A percentile compares a stretch with the other conserved stretches of the same genome.
phyloP scores from a whole-genome alignment of 345 rosid genomes.

The Viola odorata region DNA sequence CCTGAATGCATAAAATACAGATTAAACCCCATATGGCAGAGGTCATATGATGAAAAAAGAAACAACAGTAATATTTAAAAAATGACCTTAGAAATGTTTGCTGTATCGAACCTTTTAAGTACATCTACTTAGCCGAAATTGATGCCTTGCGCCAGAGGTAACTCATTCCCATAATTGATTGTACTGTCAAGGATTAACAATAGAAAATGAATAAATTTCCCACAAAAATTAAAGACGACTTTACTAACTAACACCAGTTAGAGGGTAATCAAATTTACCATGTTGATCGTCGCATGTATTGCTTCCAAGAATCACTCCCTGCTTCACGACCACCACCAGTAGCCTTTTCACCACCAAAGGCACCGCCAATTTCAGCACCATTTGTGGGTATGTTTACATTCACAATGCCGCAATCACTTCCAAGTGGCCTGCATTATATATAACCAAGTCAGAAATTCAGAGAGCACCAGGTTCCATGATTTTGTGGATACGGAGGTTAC shows the following conservation, averaged over 20 bases:
- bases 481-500: too few species aligned
- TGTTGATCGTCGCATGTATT: conserved; percentile 94
- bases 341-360: conserved; percentile 93
- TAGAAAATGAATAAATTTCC: not conserved
- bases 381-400: conserved; percentile 97
- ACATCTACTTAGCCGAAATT: conserved; percentile 58
- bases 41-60: not conserved
- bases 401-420: conserved; percentile 95
- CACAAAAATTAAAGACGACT: not conserved
- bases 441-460: not conserved
- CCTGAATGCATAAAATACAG: too few species aligned
- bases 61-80: not conserved
- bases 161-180: conserved; percentile 83
- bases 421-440: conserved; percentile 55
- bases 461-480: too few species aligned
- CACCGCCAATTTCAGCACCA: conserved; percentile 98
- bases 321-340: conserved; percentile 99
- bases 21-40: too few species aligned
- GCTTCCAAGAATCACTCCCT: conserved; percentile 99
- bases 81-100: not conserved
- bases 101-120: not conserved
- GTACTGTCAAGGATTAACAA: conserved; percentile 45
- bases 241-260: not conserved
- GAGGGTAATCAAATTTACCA: conserved; percentile 42
- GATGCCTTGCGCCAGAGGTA: conserved; percentile 96